These are phyloP conservation scores for Eleusine coracana DNA, from an alignment of 176 grass and related monocot genomes.

Conservation along the genomic window DNA sequence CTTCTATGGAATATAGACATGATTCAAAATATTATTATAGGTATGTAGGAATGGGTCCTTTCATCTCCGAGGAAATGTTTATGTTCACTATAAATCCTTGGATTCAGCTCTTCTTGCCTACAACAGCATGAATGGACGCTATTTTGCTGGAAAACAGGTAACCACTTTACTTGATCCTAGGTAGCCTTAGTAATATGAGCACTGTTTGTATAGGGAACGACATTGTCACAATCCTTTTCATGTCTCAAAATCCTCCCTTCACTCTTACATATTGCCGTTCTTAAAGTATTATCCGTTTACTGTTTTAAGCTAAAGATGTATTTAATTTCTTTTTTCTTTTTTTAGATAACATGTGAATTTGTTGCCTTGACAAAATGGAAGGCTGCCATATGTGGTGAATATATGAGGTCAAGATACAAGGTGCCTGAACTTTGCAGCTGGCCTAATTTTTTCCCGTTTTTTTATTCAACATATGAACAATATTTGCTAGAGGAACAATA, in stretches of 20 bases:
- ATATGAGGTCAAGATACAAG: constrained; percentile 95
- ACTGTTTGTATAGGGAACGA: not conserved
- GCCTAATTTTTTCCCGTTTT: not conserved
- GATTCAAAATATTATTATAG: constrained; percentile 49
- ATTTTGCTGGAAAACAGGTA: constrained; percentile 97
- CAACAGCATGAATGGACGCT: constrained; percentile 83
- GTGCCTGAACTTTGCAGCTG: constrained; percentile 46
- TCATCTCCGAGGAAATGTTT: constrained; percentile 95
- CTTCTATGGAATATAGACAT: constrained; percentile 20
- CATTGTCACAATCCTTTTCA: not conserved
- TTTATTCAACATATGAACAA: constrained; percentile 22
- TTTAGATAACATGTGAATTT: constrained; percentile 86
- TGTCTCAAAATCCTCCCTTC: constrained; percentile 12
- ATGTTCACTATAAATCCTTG: constrained; percentile 90
- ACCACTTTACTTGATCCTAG: constrained; percentile 2
- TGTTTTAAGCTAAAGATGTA: constrained; percentile 32
- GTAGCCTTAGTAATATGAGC: not conserved
- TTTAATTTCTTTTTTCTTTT: constrained; percentile 6
- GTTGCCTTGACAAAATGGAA: constrained; percentile 92
- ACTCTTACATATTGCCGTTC: not conserved
- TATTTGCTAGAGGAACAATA: constrained; percentile 26
- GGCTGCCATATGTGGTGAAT: constrained; percentile 94
- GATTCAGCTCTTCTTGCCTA: constrained; percentile 91
- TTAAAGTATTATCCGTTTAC: constrained; percentile 9
- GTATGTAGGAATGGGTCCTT: constrained; percentile 93